These are phyloP conservation scores for Colletotrichum karsti DNA, from an alignment of 2,329 filamentous ascomycete species.

Conservation along the genomic window DNA sequence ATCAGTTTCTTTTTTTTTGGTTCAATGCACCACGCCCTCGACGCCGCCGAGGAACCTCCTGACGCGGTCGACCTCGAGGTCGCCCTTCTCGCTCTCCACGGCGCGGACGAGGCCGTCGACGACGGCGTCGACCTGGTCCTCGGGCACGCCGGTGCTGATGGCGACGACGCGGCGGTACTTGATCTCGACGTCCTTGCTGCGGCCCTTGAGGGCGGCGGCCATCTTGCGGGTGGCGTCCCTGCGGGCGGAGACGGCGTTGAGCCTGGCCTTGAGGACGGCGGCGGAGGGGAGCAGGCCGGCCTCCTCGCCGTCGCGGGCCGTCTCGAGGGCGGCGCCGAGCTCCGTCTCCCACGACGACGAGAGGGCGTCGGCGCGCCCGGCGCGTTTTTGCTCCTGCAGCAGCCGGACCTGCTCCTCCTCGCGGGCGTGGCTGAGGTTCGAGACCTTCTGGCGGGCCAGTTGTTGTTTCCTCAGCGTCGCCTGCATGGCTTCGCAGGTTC, in stretches of 20 bases:
- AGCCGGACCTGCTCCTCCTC: conserved; percentile 71
- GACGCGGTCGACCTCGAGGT: conserved; percentile 79
- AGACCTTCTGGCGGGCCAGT: conserved; percentile 75
- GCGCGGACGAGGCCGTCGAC: conserved; percentile 84
- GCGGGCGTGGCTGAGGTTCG: conserved; percentile 79
- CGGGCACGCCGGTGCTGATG: conserved; percentile 82
- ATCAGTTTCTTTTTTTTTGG: background rate
- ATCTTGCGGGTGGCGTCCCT: conserved; percentile 74
- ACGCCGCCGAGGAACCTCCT: conserved; percentile 83
- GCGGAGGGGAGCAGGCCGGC: conserved; percentile 62
- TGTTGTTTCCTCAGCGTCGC: conserved; percentile 70
- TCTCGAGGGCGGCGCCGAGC: conserved; percentile 53
- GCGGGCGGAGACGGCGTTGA: conserved; percentile 75
- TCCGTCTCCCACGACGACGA: conserved; percentile 64
- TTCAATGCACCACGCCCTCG: conserved; percentile 65
- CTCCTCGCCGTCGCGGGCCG: conserved; percentile 44
- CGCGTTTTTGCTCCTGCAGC: conserved; percentile 48
- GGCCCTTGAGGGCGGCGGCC: conserved; percentile 76
- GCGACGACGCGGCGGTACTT: conserved; percentile 91
- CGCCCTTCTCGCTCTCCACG: conserved; percentile 85
- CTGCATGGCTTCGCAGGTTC: conserved; percentile 76
- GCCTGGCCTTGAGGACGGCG: conserved; percentile 70
- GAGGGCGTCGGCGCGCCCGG: conserved; percentile 52
- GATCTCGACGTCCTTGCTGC: conserved; percentile 84
- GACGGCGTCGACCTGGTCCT: conserved; percentile 81